Evolutionary conservation across 176 grass and related monocot genomes (phyloP).

Genomic region (Eleusine coracana): DNA sequence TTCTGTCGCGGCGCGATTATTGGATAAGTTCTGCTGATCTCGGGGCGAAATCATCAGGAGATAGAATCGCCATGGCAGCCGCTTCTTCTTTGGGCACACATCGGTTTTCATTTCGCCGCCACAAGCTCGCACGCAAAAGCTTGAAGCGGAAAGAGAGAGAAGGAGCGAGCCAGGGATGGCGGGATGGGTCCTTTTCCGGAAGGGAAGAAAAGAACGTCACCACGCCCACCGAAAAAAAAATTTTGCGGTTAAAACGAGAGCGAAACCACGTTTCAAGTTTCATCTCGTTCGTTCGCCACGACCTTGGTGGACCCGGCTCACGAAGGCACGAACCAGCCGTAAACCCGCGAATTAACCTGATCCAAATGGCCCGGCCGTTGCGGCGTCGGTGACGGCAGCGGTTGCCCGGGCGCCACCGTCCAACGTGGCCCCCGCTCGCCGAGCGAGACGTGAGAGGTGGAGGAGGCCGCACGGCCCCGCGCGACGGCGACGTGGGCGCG

Average conservation of each 20-base stretch:
- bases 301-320: background rate
- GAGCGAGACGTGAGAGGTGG: background rate
- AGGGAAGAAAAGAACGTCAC: background rate
- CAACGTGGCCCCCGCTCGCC: background rate
- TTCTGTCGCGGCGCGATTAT: too few relatives aligned
- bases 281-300: too few relatives aligned
- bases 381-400: conserved; percentile 8
- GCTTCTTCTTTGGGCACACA: background rate
- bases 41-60: too few relatives aligned
- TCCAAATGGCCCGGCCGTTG: background rate
- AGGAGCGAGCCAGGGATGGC: too few relatives aligned
- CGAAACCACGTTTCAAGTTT: too few relatives aligned
- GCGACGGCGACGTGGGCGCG: background rate
- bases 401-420: background rate
- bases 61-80: background rate
- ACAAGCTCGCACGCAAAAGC: background rate
- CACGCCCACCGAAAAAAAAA: too few relatives aligned
- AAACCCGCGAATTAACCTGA: background rate
- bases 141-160: background rate
- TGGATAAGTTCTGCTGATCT: background rate
- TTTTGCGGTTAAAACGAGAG: too few relatives aligned
- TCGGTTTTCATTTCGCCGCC: background rate
- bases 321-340: too few relatives aligned
- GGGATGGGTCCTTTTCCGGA: background rate
- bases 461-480: background rate